Percentiles rank a stretch among this genome's conserved stretches.
Evolutionary conservation across 768 basidiomycete genomes (phyloP).

Genomic region (Cyclocybe cylindracea): DNA sequence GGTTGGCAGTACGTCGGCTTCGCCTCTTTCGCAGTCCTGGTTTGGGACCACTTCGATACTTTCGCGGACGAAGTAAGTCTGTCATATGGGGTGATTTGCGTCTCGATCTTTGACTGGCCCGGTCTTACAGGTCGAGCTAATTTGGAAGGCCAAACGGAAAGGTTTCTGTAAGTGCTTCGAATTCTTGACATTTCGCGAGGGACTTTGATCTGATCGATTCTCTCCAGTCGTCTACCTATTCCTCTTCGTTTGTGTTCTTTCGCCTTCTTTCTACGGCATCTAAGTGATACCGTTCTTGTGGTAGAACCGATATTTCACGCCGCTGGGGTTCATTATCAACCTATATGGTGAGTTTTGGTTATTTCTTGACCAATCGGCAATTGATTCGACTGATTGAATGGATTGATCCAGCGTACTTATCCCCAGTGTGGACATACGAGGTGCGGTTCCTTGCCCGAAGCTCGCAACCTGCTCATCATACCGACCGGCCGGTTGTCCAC

Average conservation of each 20-base stretch:
- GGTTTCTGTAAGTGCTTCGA: constrained; percentile 37
- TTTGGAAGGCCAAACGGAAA: constrained; percentile 51
- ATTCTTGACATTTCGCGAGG: not conserved
- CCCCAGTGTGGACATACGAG: constrained; percentile 39
- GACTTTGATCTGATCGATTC: not conserved
- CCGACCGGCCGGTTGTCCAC: not conserved
- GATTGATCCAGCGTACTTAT: constrained; percentile 37
- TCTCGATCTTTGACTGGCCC: not conserved
- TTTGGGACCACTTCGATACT: constrained; percentile 61
- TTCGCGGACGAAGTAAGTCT: constrained; percentile 43
- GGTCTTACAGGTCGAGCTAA: constrained; percentile 41
- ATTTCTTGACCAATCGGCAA: not conserved
- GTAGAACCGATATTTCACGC: constrained; percentile 67
- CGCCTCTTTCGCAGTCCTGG: constrained; percentile 47
- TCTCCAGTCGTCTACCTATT: constrained; percentile 43
- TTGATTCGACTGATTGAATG: not conserved
- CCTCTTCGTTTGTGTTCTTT: constrained; percentile 33
- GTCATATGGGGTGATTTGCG: not conserved
- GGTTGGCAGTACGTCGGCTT: constrained; percentile 50
- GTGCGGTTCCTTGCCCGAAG: constrained; percentile 20
- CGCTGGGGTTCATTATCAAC: constrained; percentile 62
- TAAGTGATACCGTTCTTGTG: not conserved
- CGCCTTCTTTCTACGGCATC: not conserved
- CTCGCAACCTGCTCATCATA: not conserved
- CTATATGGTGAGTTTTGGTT: constrained; percentile 37